A percentile compares a stretch with the other conserved stretches of the same genome.
phyloP scores from a whole-genome alignment of 192 early-diverging fungal species.

The Podochytrium sp. region DNA sequence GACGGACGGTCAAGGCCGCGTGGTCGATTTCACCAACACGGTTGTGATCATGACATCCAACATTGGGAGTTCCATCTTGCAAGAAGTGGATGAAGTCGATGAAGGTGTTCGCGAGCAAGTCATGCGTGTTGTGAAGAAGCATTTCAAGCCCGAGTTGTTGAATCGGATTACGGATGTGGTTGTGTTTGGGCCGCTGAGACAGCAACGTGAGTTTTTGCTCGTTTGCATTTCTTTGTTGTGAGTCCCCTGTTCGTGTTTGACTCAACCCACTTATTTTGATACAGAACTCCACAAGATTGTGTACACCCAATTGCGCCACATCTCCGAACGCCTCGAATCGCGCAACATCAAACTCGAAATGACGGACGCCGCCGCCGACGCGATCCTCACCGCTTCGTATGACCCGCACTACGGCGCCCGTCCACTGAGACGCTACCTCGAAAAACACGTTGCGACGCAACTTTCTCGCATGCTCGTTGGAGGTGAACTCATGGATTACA shows the following conservation, averaged over 20 bases:
- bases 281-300: slow-evolving; percentile 72
- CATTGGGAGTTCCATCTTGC: slow-evolving; percentile 72
- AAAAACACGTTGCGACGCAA: slow-evolving; percentile 83
- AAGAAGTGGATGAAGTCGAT: slow-evolving; percentile 34
- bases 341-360: slow-evolving; percentile 75
- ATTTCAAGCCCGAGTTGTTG: slow-evolving; percentile 91
- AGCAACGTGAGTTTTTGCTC: background rate
- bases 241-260: background rate
- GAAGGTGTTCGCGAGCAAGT: slow-evolving; percentile 49
- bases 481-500: slow-evolving; percentile 63
- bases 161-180: slow-evolving; percentile 97
- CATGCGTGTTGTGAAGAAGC: slow-evolving; percentile 77
- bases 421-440: slow-evolving; percentile 87
- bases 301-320: slow-evolving; percentile 66
- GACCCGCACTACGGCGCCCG: slow-evolving; percentile 95
- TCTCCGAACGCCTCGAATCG: slow-evolving; percentile 71
- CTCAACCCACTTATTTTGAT: slow-evolving; percentile 3
- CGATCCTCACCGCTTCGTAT: slow-evolving; percentile 79
- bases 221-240: background rate
- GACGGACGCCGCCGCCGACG: slow-evolving; percentile 71
- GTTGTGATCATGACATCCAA: slow-evolving; percentile 96
- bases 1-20: slow-evolving; percentile 91
- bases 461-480: slow-evolving; percentile 72
- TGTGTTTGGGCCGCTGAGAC: slow-evolving; percentile 72
- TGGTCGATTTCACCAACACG: slow-evolving; percentile 93